Conservation (phyloP, 2,329 filamentous ascomycete species). For the Dothideomycetidae sp. region DNA sequence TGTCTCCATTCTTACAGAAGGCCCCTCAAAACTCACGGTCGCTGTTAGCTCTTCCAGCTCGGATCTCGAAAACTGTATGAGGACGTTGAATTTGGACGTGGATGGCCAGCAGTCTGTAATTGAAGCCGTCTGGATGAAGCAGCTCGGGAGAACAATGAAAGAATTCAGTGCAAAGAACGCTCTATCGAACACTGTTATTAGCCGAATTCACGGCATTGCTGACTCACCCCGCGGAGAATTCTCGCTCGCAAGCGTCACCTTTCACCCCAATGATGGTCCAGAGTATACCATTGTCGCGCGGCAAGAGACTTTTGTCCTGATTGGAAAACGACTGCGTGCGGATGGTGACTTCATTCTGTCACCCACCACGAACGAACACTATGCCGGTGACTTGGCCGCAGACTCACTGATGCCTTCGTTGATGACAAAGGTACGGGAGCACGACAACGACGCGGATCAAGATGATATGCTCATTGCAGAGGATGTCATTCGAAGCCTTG, state of each 20-base stretch:
- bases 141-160: background rate
- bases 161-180: constrained; percentile 36
- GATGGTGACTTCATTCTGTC: background rate
- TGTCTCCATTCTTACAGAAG: background rate
- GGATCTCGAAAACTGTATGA: background rate
- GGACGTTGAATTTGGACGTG: background rate
- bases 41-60: background rate
- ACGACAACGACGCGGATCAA: background rate
- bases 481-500: background rate
- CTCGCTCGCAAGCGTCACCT: constrained; percentile 34
- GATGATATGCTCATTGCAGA: background rate
- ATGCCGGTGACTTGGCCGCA: background rate
- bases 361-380: background rate
- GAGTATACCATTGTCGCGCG: constrained; percentile 39
- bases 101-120: background rate
- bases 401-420: background rate
- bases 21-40: background rate
- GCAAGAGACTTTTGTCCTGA: constrained; percentile 19
- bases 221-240: constrained; percentile 33
- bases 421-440: background rate
- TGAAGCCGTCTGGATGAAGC: background rate
- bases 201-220: constrained; percentile 41
- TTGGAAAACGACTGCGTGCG: constrained; percentile 9
- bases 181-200: constrained; percentile 35
- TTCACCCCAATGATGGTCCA: constrained; percentile 43